phyloP scores from a whole-genome alignment of 441 rosid genomes.

The Populus trichocarpa region DNA sequence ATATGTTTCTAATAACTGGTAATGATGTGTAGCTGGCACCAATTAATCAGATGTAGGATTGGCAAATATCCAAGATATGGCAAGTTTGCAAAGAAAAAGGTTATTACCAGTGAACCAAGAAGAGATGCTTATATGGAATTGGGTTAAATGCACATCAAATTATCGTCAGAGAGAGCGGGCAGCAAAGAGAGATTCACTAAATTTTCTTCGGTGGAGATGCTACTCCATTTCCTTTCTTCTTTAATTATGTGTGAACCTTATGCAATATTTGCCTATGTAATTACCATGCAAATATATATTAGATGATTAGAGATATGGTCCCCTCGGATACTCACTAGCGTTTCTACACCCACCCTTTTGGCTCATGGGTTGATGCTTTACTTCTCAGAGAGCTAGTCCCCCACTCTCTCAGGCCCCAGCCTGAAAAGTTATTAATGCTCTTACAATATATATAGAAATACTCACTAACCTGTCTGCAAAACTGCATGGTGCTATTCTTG shows the following conservation, averaged over 20 bases:
- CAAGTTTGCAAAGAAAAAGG: constrained; percentile 29
- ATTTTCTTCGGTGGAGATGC: neutral
- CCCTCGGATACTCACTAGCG: constrained; percentile 19
- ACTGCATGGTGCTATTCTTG: constrained; percentile 36
- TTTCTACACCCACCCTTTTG: constrained; percentile 12
- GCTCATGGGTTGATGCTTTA: constrained; percentile 22
- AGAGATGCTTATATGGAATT: constrained; percentile 28
- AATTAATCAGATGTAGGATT: constrained; percentile 18
- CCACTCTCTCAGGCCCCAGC: constrained; percentile 34
- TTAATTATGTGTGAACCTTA: constrained; percentile 19
- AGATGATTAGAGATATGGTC: constrained; percentile 22
- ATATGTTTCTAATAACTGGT: neutral
- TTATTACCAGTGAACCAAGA: constrained; percentile 22
- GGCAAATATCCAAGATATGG: constrained; percentile 31
- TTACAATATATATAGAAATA: constrained; percentile 40
- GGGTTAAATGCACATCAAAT: constrained; percentile 26
- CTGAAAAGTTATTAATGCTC: constrained; percentile 49
- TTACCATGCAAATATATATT: constrained; percentile 21
- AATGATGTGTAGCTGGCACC: constrained; percentile 34
- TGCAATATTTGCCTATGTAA: constrained; percentile 4
- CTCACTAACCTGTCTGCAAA: constrained; percentile 47
- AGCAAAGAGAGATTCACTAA: neutral
- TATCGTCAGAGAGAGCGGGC: neutral
- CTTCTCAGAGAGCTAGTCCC: constrained; percentile 31
- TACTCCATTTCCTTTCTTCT: constrained; percentile 12